These are phyloP conservation scores for Flammula alnicola DNA, from an alignment of 1,284 basidiomycete genomes.

Conservation along the genomic window DNA sequence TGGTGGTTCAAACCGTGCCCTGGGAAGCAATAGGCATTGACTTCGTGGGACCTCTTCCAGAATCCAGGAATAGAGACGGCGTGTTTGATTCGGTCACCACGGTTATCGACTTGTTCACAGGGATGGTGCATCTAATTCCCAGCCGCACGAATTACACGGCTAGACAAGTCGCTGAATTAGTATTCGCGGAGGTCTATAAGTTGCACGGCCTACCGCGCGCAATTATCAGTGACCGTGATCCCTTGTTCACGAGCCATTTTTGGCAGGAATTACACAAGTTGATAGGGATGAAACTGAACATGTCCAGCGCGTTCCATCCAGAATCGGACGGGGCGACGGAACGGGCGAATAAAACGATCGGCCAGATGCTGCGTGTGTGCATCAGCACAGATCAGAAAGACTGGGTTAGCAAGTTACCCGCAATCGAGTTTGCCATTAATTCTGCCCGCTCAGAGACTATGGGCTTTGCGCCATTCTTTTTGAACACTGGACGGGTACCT, in stretches of 20 bases:
- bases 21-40: constrained; percentile 45
- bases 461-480: constrained; percentile 31
- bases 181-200: constrained; percentile 39
- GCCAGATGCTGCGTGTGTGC: constrained; percentile 23
- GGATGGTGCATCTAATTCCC: constrained; percentile 37
- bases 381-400: constrained; percentile 21
- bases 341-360: constrained; percentile 37
- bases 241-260: constrained; percentile 44
- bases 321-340: constrained; percentile 47
- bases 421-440: constrained; percentile 44
- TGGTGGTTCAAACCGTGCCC: constrained; percentile 31
- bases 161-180: constrained; percentile 39
- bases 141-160: constrained; percentile 34
- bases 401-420: constrained; percentile 25
- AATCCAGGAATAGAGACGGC: constrained; percentile 22
- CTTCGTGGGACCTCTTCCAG: constrained; percentile 22
- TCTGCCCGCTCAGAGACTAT: no score
- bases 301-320: constrained; percentile 49
- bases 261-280: constrained; percentile 42
- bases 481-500: constrained; percentile 30
- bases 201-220: constrained; percentile 41
- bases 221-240: constrained; percentile 47
- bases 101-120: constrained; percentile 40
- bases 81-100: constrained; percentile 25
- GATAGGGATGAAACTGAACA: constrained; percentile 38